Evolutionary conservation across 352 stramenopile genomes (phyloP).

Genomic region (Globisporangium viniferum): DNA sequence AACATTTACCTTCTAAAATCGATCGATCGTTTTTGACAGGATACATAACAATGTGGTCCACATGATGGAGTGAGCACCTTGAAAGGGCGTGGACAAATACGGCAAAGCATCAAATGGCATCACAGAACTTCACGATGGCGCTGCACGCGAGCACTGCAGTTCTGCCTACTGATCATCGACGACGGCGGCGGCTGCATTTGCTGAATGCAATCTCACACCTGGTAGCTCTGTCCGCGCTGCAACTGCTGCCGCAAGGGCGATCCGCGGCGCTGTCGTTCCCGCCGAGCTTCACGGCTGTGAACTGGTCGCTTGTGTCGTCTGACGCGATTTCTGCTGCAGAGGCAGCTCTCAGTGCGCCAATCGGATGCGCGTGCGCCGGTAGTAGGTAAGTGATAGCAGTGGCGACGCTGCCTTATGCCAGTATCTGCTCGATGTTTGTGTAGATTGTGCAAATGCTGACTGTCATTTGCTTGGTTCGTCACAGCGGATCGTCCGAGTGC

Average conservation of each 20-base stretch:
- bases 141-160: background rate
- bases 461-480: background rate
- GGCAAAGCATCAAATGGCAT: background rate
- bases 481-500: slow-evolving; percentile 19
- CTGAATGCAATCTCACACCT: background rate
- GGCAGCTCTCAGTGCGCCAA: slow-evolving; percentile 23
- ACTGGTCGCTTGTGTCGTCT: slow-evolving; percentile 43
- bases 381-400: slow-evolving; percentile 16
- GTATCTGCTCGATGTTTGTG: background rate
- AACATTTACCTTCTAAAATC: background rate
- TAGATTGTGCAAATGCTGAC: background rate
- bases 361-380: slow-evolving; percentile 35
- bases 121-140: background rate
- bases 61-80: background rate
- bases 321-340: slow-evolving; percentile 25
- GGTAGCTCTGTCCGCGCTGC: background rate
- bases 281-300: slow-evolving; percentile 30
- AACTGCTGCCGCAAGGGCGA: background rate
- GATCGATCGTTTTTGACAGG: background rate
- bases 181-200: too few relatives aligned
- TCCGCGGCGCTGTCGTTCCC: slow-evolving; percentile 5
- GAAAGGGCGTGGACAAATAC: slow-evolving; percentile 7
- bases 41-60: slow-evolving; percentile 1
- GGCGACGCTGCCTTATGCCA: background rate
- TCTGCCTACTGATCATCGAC: background rate